Evolutionary conservation across 768 basidiomycete genomes (phyloP).

Genomic region (Wakefieldia striispora): DNA sequence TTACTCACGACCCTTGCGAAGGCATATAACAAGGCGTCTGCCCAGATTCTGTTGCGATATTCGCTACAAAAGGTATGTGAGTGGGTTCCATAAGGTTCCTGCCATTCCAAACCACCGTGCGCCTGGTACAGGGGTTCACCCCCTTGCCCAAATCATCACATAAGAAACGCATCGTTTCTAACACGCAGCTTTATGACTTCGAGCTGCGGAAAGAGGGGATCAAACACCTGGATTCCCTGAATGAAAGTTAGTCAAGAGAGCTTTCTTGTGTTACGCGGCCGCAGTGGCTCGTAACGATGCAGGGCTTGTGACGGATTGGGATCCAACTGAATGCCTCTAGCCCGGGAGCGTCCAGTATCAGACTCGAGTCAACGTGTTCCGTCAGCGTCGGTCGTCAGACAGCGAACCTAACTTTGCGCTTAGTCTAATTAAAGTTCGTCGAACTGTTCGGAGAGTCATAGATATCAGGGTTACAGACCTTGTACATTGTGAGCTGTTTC

Average conservation of each 20-base stretch:
- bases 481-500: too few relatives aligned
- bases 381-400: not conserved
- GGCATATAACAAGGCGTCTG: conserved; percentile 55
- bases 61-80: conserved; percentile 67
- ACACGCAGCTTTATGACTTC: conserved; percentile 65
- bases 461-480: not conserved
- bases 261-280: not conserved
- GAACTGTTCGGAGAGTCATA: not conserved
- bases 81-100: not conserved
- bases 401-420: conserved; percentile 21
- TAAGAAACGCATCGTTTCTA: conserved; percentile 51
- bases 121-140: conserved; percentile 36
- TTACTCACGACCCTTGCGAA: conserved; percentile 44
- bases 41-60: conserved; percentile 52
- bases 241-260: conserved; percentile 42
- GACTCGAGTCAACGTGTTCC: conserved; percentile 6
- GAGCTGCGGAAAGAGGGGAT: conserved; percentile 52
- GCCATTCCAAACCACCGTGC: not conserved
- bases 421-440: not conserved
- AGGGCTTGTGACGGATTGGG: conserved; percentile 7
- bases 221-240: conserved; percentile 45
- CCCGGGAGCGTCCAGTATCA: not conserved
- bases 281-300: conserved; percentile 2
- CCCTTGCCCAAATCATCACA: conserved; percentile 66
- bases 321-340: conserved; percentile 9